Percentiles rank a stretch among this genome's conserved stretches.
phyloP scores from a whole-genome alignment of 495 filamentous ascomycete genomes.

The Xylaria curta region DNA sequence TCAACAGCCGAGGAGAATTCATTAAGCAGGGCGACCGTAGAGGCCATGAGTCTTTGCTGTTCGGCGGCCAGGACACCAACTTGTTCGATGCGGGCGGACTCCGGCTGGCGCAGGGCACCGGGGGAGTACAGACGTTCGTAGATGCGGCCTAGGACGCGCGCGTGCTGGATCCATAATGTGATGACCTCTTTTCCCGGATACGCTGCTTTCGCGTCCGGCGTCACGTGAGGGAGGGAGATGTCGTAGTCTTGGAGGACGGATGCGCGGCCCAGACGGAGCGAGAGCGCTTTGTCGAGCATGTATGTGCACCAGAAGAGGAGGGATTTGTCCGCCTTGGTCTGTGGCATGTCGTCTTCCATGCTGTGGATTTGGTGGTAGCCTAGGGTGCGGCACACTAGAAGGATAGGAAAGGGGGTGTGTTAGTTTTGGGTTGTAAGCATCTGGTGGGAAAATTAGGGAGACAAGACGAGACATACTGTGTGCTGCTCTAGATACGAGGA shows the following conservation, averaged over 20 bases:
- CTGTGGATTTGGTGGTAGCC: slow-evolving; percentile 66
- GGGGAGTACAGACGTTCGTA: slow-evolving; percentile 69
- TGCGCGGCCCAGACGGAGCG: slow-evolving; percentile 68
- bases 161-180: slow-evolving; percentile 59
- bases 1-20: slow-evolving; percentile 31
- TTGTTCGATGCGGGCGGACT: slow-evolving; percentile 50
- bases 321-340: slow-evolving; percentile 47
- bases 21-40: slow-evolving; percentile 35
- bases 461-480: slow-evolving; percentile 35
- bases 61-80: slow-evolving; percentile 40
- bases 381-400: slow-evolving; percentile 62
- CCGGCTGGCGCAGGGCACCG: slow-evolving; percentile 57
- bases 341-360: slow-evolving; percentile 53
- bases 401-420: neutral
- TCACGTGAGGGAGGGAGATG: slow-evolving; percentile 58
- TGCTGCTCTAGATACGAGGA: slow-evolving; percentile 62
- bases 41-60: slow-evolving; percentile 31
- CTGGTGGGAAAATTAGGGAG: neutral
- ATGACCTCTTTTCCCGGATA: slow-evolving; percentile 47
- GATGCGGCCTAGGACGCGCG: slow-evolving; percentile 61
- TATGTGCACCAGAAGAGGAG: slow-evolving; percentile 70
- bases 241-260: slow-evolving; percentile 69
- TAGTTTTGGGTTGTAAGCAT: neutral
- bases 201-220: slow-evolving; percentile 39
- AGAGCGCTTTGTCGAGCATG: slow-evolving; percentile 64